A percentile compares a stretch with the other conserved stretches of the same genome.
Conservation (phyloP, 306 rosid species). For the Macrotyloma uniflorum region DNA sequence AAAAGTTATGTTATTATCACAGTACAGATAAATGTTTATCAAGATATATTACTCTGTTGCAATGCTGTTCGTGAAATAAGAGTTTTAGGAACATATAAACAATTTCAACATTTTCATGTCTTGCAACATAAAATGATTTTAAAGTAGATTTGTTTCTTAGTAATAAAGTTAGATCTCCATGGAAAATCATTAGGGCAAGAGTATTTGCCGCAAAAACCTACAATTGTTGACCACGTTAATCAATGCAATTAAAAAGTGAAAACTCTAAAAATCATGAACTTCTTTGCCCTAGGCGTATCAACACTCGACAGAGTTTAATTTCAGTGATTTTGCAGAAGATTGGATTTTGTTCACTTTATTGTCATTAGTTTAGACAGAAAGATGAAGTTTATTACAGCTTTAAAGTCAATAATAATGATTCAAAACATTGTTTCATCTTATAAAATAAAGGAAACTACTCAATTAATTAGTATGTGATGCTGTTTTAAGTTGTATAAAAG, state of each 20-base stretch:
- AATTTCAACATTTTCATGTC: background rate
- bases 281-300: background rate
- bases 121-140: background rate
- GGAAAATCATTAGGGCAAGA: background rate
- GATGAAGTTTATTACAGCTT: no score
- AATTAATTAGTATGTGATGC: no score
- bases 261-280: background rate
- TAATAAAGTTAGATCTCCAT: background rate
- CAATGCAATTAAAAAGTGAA: background rate
- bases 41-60: no score
- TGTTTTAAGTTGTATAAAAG: no score
- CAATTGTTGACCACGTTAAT: constrained; percentile 1
- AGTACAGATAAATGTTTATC: no score
- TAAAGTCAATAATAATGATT: no score
- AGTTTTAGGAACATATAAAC: no score
- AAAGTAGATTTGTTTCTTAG: background rate
- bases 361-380: no score
- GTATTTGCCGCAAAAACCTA: background rate
- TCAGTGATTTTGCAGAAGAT: background rate
- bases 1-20: no score
- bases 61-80: background rate
- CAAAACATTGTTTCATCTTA: no score
- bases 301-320: background rate
- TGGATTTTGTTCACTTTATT: background rate
- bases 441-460: no score